These are phyloP conservation scores for Cryptococcus sp. DNA, from an alignment of 1,284 basidiomycete genomes.

Conservation along the genomic window DNA sequence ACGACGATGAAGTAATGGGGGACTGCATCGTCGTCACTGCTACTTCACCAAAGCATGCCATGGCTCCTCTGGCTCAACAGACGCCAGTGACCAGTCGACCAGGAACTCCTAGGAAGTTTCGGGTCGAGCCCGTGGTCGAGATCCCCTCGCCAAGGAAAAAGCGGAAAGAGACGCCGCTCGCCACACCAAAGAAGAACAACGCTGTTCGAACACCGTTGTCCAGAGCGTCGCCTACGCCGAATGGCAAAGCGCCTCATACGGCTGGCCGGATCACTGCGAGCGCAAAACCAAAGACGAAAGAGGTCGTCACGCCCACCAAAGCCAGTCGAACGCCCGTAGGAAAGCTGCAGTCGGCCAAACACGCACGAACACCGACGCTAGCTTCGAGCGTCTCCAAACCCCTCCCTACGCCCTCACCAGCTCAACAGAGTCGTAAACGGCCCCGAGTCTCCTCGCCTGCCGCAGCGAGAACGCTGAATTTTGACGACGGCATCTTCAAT, in stretches of 20 bases:
- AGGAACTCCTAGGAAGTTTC: neutral
- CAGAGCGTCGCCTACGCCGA: slow-evolving; percentile 18
- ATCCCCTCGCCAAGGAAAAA: slow-evolving; percentile 11
- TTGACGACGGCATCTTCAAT: slow-evolving; percentile 17
- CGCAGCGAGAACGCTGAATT: slow-evolving; percentile 10
- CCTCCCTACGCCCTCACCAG: slow-evolving; percentile 21
- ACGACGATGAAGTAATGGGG: slow-evolving; percentile 7
- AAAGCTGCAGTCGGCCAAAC: neutral
- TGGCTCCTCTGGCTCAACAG: neutral
- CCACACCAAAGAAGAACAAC: neutral
- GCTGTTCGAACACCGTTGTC: neutral
- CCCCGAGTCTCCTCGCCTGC: slow-evolving; percentile 9
- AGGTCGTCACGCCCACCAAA: slow-evolving; percentile 1
- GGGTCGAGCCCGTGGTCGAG: slow-evolving; percentile 6
- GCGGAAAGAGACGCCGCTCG: neutral
- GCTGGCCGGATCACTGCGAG: neutral
- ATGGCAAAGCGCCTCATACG: slow-evolving; percentile 10
- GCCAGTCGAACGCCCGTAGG: neutral
- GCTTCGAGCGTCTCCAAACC: slow-evolving; percentile 11
- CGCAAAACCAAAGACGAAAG: neutral
- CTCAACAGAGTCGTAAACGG: slow-evolving; percentile 6
- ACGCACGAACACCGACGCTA: slow-evolving; percentile 14
- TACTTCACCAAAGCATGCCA: slow-evolving; percentile 9
- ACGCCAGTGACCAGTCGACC: neutral
- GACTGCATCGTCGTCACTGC: slow-evolving; percentile 13